Evolutionary conservation across 2,329 filamentous ascomycete species (phyloP).

Genomic region (Calonectria pauciramosa): DNA sequence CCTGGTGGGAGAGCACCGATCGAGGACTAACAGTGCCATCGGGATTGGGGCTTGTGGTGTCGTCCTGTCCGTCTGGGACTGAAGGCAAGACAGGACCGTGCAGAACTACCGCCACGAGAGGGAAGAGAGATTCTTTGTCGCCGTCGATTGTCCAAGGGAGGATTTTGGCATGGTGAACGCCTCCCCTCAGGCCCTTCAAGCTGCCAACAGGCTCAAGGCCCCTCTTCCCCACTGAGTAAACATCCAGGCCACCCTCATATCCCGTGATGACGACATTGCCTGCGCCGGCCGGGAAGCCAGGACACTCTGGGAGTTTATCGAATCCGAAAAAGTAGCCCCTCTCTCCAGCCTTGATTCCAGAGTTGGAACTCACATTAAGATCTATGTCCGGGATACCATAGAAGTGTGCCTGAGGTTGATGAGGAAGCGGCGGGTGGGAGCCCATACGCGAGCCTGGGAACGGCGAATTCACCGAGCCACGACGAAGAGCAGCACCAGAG

Average conservation of each 20-base stretch:
- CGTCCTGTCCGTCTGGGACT: slow-evolving; percentile 54
- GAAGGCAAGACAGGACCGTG: slow-evolving; percentile 79
- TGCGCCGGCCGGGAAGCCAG: slow-evolving; percentile 54
- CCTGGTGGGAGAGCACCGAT: slow-evolving; percentile 55
- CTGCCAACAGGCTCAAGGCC: slow-evolving; percentile 78
- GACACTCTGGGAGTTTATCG: slow-evolving; percentile 73
- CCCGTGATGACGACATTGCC: slow-evolving; percentile 82
- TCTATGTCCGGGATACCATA: slow-evolving; percentile 83
- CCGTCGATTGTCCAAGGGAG: slow-evolving; percentile 75
- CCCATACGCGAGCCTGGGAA: slow-evolving; percentile 59
- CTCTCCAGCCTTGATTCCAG: slow-evolving; percentile 73
- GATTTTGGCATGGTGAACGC: slow-evolving; percentile 86
- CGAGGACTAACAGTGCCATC: slow-evolving; percentile 60
- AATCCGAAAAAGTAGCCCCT: slow-evolving; percentile 86
- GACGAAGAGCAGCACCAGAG: slow-evolving; percentile 53
- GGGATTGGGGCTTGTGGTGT: slow-evolving; percentile 54
- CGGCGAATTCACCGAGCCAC: slow-evolving; percentile 66
- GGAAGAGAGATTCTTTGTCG: slow-evolving; percentile 71
- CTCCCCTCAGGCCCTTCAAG: slow-evolving; percentile 83
- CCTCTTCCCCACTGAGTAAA: slow-evolving; percentile 80
- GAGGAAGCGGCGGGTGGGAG: slow-evolving; percentile 76
- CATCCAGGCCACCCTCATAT: slow-evolving; percentile 83
- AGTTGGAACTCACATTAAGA: slow-evolving; percentile 70
- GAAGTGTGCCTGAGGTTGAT: slow-evolving; percentile 83
- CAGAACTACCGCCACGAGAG: slow-evolving; percentile 83